These are phyloP conservation scores for Ophiostoma perfectum DNA, from an alignment of 2,329 filamentous ascomycete genomes.

Conservation along the genomic window DNA sequence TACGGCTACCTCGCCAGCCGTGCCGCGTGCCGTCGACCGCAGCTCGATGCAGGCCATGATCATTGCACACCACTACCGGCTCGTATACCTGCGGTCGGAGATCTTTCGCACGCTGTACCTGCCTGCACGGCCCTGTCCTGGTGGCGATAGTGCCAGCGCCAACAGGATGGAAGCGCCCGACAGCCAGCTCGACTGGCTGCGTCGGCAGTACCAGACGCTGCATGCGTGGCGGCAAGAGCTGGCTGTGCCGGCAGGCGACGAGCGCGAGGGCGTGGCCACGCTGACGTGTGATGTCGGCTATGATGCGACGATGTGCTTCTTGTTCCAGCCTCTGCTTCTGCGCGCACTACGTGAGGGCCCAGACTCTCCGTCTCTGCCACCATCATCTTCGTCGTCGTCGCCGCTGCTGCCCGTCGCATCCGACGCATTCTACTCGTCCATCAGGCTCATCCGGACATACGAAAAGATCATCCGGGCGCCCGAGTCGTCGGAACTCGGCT, in stretches of 20 bases:
- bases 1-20: neutral
- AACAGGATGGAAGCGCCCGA: neutral
- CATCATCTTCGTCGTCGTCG: neutral
- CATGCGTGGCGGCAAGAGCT: conserved; percentile 24
- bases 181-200: conserved; percentile 21
- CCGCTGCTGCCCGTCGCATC: conserved; percentile 26
- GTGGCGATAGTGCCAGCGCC: neutral
- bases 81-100: conserved; percentile 35
- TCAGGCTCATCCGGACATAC: conserved; percentile 31
- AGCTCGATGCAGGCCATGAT: conserved; percentile 29
- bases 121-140: conserved; percentile 19
- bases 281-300: conserved; percentile 34
- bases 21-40: conserved; percentile 21
- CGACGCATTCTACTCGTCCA: conserved; percentile 32
- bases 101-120: conserved; percentile 31
- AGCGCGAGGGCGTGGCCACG: conserved; percentile 28
- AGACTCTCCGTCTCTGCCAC: neutral
- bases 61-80: conserved; percentile 33
- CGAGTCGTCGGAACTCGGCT: conserved; percentile 29
- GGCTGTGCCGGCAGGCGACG: conserved; percentile 19
- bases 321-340: conserved; percentile 32
- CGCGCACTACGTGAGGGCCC: conserved; percentile 17
- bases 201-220: conserved; percentile 22
- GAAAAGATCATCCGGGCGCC: conserved; percentile 31
- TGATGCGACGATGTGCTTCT: conserved; percentile 32